Evolutionary conservation across 768 basidiomycete genomes (phyloP).

Genomic region (Lactarius evosmus): DNA sequence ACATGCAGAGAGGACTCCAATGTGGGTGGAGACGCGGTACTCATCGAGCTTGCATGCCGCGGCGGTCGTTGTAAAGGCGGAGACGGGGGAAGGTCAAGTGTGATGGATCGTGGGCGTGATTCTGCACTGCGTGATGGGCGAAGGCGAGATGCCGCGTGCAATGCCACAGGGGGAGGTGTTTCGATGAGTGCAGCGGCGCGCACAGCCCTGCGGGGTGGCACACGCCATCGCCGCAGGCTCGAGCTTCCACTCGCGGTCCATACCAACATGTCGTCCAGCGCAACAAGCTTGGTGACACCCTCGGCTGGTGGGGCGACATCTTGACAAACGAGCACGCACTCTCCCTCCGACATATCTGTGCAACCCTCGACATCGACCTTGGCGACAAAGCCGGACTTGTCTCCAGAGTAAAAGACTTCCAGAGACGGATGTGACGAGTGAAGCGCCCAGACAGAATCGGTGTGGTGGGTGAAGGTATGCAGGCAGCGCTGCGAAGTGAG

Average conservation of each 20-base stretch:
- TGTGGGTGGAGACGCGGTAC: neutral
- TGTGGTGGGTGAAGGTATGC: slow-evolving; percentile 95
- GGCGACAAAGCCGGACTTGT: slow-evolving; percentile 85
- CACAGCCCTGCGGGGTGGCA: slow-evolving; percentile 49
- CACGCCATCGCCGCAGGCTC: slow-evolving; percentile 76
- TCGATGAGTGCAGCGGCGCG: slow-evolving; percentile 33
- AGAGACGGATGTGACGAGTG: slow-evolving; percentile 84
- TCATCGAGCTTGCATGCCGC: slow-evolving; percentile 31
- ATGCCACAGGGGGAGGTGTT: slow-evolving; percentile 1
- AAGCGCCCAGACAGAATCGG: slow-evolving; percentile 92
- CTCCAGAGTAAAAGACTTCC: slow-evolving; percentile 91
- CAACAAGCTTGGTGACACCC: slow-evolving; percentile 80
- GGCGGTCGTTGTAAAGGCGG: slow-evolving; percentile 28
- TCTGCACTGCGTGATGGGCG: slow-evolving; percentile 25
- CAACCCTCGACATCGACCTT: slow-evolving; percentile 87
- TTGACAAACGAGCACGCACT: slow-evolving; percentile 81
- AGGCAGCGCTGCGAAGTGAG: slow-evolving; percentile 82
- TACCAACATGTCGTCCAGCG: slow-evolving; percentile 76
- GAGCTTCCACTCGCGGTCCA: slow-evolving; percentile 91
- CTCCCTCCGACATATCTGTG: slow-evolving; percentile 79
- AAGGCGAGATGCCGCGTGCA: slow-evolving; percentile 1
- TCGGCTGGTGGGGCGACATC: slow-evolving; percentile 46
- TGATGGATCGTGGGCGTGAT: slow-evolving; percentile 22
- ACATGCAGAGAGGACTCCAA: slow-evolving; percentile 14
- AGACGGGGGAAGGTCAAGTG: slow-evolving; percentile 22